phyloP scores from a whole-genome alignment of 2,329 filamentous ascomycete species.

The Phaeophleospora eucalypticola region DNA sequence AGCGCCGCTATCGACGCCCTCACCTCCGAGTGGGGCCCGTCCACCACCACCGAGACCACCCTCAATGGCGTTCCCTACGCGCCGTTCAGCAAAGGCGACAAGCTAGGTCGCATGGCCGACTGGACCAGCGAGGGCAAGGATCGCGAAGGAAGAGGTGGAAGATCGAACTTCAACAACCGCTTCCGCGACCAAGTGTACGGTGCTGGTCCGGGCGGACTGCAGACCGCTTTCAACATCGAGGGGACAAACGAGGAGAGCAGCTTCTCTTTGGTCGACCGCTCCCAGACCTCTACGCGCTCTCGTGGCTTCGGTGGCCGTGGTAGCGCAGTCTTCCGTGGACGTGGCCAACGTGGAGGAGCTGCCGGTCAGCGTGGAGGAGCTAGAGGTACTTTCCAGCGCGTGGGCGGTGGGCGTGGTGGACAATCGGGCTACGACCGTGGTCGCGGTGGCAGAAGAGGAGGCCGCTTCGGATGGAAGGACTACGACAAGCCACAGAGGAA shows the following conservation, averaged over 20 bases:
- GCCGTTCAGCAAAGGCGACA: slow-evolving; percentile 97
- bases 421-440: slow-evolving; percentile 70
- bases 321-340: slow-evolving; percentile 77
- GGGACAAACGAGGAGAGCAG: slow-evolving; percentile 84
- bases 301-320: slow-evolving; percentile 79
- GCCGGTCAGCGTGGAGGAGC: slow-evolving; percentile 60
- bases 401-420: slow-evolving; percentile 61
- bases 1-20: slow-evolving; percentile 47
- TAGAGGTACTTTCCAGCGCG: slow-evolving; percentile 69
- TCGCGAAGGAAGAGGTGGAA: slow-evolving; percentile 65
- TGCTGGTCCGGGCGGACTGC: slow-evolving; percentile 70
- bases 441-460: slow-evolving; percentile 68
- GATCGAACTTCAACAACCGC: slow-evolving; percentile 87
- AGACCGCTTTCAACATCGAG: slow-evolving; percentile 78
- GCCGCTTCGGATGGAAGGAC: slow-evolving; percentile 97
- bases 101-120: slow-evolving; percentile 97
- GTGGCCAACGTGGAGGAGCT: slow-evolving; percentile 67
- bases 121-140: slow-evolving; percentile 90
- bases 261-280: slow-evolving; percentile 97
- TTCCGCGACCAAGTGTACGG: slow-evolving; percentile 97
- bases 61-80: slow-evolving; percentile 95
- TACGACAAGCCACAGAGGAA: slow-evolving; percentile 97
- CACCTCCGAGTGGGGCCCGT: slow-evolving; percentile 69
- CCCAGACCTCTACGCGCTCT: slow-evolving; percentile 76
- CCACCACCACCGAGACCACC: slow-evolving; percentile 77